Evolutionary conservation across 2,329 filamentous ascomycete genomes (phyloP), one percentile per base, ranked within the genome.

Genomic region (Coniella lustricola): DNA sequence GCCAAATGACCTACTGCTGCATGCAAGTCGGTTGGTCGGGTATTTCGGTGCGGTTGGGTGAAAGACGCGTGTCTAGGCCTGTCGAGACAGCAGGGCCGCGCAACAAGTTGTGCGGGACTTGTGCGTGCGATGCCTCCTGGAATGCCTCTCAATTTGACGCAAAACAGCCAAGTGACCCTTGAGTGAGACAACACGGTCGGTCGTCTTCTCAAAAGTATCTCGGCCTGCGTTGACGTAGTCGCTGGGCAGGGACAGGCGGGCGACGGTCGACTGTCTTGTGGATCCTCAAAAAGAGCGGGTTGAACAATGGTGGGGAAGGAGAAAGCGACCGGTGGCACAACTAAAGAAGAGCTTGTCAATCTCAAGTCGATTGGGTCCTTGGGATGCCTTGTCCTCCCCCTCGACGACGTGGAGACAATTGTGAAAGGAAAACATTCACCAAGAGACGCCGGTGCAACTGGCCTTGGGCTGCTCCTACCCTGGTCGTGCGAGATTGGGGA

Each of bases 291-390:
- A 29, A 29, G 38, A 35, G 46, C 36, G 46, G 41, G 49, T 49
- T 37, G 49, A n/a, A n/a, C n/a, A n/a, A 33, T 50, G 32, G 43
- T 44, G 44, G 46, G 51, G 51, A 44, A 48, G 40, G 35, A 36
- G 40, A 39, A 41, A 13, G 16, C 33, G 20, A 18, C 25, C 35
- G 31, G 40, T 44, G 36, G 46, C 40, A 49, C n/a, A 36, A 38
- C n/a, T 39, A 29, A 29, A 5, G 5, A 29, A 29, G 36, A 31
- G n/a, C 10, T 38, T 34, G 35, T 41, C 29, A n/a, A 17, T 7
- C 45, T 25, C 21, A 36, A 18, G 35, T 36, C 31, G 35, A 35
- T 35, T 29, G 31, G 29, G 21, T 32, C 25, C 14, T 20, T 10
- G 20, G 18, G 8, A 21, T 17, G 5, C 13, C 18, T 32, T 33